A percentile compares a stretch with the other conserved stretches of the same genome.
Conservation (phyloP, 495 filamentous ascomycete genomes). For the Hypoxylon trugodes region DNA sequence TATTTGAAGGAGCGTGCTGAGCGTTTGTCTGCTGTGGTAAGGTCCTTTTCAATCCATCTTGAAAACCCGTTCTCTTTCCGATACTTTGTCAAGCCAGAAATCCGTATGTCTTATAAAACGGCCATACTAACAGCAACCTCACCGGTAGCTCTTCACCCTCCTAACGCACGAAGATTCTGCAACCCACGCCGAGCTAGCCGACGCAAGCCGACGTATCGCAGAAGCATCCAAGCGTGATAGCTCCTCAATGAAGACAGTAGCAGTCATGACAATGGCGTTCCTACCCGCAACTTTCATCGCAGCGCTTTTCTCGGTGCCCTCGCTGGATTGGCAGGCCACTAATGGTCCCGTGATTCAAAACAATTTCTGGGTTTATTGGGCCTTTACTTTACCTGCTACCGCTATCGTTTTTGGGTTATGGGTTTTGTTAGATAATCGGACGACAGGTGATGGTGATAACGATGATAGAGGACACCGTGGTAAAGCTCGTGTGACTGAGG, state of each 20-base stretch:
- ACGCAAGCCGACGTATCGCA: slow-evolving; percentile 40
- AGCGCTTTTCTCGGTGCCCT: slow-evolving; percentile 48
- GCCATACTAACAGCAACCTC: background rate
- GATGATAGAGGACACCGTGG: background rate
- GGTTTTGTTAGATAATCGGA: slow-evolving; percentile 21
- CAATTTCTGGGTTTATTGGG: slow-evolving; percentile 52
- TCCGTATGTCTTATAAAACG: background rate
- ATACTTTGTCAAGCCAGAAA: background rate
- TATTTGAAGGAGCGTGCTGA: slow-evolving; percentile 36
- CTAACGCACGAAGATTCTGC: slow-evolving; percentile 41
- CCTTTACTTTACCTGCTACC: slow-evolving; percentile 42
- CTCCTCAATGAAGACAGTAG: slow-evolving; percentile 49
- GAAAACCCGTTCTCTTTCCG: background rate
- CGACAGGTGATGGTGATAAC: background rate
- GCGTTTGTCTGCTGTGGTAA: slow-evolving; percentile 38
- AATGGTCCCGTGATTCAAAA: slow-evolving; percentile 37
- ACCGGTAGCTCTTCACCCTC: slow-evolving; percentile 37
- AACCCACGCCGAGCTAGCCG: slow-evolving; percentile 29
- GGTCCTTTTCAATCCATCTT: background rate
- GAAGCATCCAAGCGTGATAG: slow-evolving; percentile 47
- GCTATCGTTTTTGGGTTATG: slow-evolving; percentile 38
- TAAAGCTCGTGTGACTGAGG: too few species aligned
- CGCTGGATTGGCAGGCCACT: slow-evolving; percentile 44
- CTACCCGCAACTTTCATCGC: slow-evolving; percentile 51
- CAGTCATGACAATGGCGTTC: slow-evolving; percentile 51